phyloP scores from a whole-genome alignment of 2,329 filamentous ascomycete species.

The Didymosphaeria variabile region DNA sequence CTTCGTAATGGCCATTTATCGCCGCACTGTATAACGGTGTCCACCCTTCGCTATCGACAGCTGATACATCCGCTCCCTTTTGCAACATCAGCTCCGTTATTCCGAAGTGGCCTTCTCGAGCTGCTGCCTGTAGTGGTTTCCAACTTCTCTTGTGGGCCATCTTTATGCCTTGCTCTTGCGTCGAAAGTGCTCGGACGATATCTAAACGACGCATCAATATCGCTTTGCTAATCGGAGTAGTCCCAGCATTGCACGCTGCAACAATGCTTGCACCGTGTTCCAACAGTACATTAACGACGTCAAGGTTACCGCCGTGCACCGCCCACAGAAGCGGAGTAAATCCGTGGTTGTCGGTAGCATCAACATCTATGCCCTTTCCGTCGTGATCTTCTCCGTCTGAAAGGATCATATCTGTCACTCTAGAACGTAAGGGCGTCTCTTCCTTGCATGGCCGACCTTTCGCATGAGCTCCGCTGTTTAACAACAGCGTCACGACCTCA shows the following conservation, averaged over 20 bases:
- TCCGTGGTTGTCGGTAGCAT: background rate
- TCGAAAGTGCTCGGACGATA: background rate
- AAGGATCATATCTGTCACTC: background rate
- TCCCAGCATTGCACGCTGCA: background rate
- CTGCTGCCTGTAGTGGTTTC: background rate
- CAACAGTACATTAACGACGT: background rate
- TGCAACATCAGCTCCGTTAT: background rate
- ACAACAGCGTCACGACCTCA: background rate
- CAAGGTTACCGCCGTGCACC: background rate
- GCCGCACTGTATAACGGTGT: background rate
- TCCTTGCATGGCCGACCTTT: background rate
- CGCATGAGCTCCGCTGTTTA: background rate
- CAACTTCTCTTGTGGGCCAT: background rate
- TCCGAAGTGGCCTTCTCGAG: background rate
- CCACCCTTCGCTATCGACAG: background rate
- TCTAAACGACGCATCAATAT: background rate
- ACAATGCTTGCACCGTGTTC: slow-evolving; percentile 1
- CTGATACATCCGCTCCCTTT: background rate
- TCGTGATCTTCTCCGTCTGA: background rate
- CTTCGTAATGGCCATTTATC: background rate
- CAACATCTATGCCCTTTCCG: background rate
- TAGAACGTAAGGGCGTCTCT: background rate
- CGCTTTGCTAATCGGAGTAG: background rate
- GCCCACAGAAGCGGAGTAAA: background rate
- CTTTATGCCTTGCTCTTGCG: background rate